Evolutionary conservation across 1,284 basidiomycete species (phyloP).

Genomic region (Pascua guehoae): DNA sequence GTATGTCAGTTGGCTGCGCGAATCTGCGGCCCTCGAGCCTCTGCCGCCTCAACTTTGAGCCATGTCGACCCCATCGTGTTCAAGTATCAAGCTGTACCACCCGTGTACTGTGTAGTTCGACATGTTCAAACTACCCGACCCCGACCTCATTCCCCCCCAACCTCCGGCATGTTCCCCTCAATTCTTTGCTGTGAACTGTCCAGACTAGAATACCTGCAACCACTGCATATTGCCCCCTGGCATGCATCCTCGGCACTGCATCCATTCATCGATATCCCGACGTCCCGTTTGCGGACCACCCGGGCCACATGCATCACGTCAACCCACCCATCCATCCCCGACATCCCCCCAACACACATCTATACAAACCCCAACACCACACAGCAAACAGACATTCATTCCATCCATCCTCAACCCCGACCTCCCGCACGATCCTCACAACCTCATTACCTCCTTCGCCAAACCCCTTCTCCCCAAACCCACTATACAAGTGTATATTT

Average conservation of each 20-base stretch:
- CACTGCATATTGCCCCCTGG: not conserved
- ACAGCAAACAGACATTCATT: not conserved
- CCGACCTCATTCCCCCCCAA: not conserved
- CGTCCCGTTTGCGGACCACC: not conserved
- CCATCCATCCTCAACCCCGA: not conserved
- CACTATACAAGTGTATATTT: no score
- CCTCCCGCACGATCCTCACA: not conserved
- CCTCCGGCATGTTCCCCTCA: not conserved
- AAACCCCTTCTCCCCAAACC: no score
- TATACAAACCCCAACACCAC: not conserved
- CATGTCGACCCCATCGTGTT: not conserved
- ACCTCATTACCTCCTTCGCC: no score
- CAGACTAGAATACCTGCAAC: not conserved
- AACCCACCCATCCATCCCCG: no score
- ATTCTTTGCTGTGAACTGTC: no score
- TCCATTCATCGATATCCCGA: constrained; percentile 1
- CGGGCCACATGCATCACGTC: not conserved
- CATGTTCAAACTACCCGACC: not conserved
- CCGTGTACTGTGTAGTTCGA: not conserved
- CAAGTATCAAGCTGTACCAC: not conserved
- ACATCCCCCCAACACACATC: no score
- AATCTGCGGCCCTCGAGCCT: constrained; percentile 1
- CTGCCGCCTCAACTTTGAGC: not conserved
- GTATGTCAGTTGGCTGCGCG: constrained; percentile 66
- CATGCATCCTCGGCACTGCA: constrained; percentile 3